phyloP scores from a whole-genome alignment of 208 protist species.

The Trichomonas vaginalis region DNA sequence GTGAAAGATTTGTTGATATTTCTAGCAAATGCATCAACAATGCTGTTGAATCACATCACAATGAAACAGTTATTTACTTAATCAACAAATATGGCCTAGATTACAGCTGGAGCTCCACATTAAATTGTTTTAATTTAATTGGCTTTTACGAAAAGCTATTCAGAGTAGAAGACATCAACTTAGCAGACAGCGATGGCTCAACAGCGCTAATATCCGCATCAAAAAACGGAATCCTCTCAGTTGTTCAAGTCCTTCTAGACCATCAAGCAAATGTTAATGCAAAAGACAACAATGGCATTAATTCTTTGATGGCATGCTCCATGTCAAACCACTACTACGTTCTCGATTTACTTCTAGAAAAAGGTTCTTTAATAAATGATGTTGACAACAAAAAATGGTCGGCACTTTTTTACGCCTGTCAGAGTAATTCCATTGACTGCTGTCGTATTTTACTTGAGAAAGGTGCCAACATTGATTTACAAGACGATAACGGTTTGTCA shows the following conservation, averaged over 20 bases:
- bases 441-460: not conserved
- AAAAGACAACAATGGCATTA: not conserved
- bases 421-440: not conserved
- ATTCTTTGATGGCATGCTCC: not conserved
- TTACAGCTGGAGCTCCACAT: not conserved
- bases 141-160: not conserved
- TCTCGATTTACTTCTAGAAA: not conserved
- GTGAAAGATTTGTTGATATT: not conserved
- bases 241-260: not conserved
- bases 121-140: not conserved
- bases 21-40: not conserved
- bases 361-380: not conserved
- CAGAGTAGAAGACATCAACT: not conserved
- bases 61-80: not conserved
- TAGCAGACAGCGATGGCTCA: not conserved
- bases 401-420: not conserved
- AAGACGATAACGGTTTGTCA: not conserved
- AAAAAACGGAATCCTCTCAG: not conserved
- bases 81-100: not conserved
- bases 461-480: not conserved
- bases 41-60: not conserved
- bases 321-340: not conserved
- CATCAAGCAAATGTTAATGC: not conserved
- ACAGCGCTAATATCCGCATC: not conserved
- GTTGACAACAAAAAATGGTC: not conserved